Conservation (phyloP, 164 flowering plant species). For the Cinnamomum micranthum region DNA sequence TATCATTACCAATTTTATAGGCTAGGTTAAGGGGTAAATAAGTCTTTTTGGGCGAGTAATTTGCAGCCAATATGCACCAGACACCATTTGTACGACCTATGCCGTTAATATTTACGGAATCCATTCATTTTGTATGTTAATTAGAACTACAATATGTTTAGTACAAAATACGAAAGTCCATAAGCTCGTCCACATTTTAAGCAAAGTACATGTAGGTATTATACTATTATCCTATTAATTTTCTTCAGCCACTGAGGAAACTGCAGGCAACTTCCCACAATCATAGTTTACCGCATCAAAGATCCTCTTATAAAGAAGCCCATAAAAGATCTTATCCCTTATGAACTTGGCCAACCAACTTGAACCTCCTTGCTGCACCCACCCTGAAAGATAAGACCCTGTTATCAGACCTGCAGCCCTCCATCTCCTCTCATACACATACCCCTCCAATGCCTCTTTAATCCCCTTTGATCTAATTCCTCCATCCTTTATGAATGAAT, state of each 20-base stretch:
- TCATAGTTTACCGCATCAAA: conserved; percentile 1
- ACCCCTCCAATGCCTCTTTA: conserved; percentile 7
- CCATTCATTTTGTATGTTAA: too few species aligned
- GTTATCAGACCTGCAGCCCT: conserved; percentile 12
- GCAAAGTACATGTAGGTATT: too few species aligned
- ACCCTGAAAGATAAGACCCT: conserved; percentile 6
- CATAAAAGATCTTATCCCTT: conserved; percentile 1
- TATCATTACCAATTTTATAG: too few species aligned
- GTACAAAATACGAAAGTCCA: too few species aligned
- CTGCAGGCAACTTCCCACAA: conserved; percentile 13
- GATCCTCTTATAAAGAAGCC: background rate
- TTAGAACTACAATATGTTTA: too few species aligned
- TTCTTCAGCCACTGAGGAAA: background rate
- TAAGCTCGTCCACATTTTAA: too few species aligned
- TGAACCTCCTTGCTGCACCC: conserved; percentile 8
- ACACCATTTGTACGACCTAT: too few species aligned
- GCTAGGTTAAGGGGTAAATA: too few species aligned
- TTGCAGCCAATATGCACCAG: too few species aligned
- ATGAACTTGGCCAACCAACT: conserved; percentile 7
- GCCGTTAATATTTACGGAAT: too few species aligned
- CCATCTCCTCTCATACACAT: conserved; percentile 18
- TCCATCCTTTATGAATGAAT: conserved; percentile 7
- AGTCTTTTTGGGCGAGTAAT: too few species aligned
- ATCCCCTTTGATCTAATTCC: background rate
- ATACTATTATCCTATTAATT: background rate